Evolutionary conservation across 805 yeast genomes (phyloP), one percentile per base, ranked within the genome.

Genomic region (Isabelozyma rhagii): DNA sequence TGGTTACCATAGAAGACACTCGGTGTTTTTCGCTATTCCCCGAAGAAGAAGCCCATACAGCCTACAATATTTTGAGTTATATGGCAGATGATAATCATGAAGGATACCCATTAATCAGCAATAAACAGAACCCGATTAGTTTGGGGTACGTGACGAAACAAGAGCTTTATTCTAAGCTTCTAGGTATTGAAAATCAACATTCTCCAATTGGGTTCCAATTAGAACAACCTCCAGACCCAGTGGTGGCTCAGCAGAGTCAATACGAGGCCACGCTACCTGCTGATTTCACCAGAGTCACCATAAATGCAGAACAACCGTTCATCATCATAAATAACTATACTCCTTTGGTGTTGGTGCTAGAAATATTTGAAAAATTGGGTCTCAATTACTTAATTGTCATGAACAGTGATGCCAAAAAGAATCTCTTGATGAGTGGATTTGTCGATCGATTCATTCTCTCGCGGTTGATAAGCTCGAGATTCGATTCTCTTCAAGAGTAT

Each of bases 21-120:
- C 67, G 66, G 41, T 67, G 69, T 45, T 48, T 74, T 11, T 54
- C 54, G 44, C 52, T 72, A 18, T 47, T 57, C 28, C 66, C 61
- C 10, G 66, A 67, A 0, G 59, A 51, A 2, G 47, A 43, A 8
- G 67, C 68, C 1, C 64, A 71, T 41, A 62, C 68, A 3, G 41
- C 49, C 1, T 50, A 55, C 4, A 41, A 50, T 2, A 48, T 74
- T 25, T 46, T 53, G 39, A 50, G 45, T 1, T 66, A 63, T 45
- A 41, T 63, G 13, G 52, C 60, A 14, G 69, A 67, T 29, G 76
- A 72, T 46, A 53, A 52, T 40, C 77, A 74, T 50, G 78, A 74
- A 48, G 78, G 78, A 1, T 74, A 72, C 49, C 79, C 79, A 0
- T 41, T 74, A 11, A 52, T 73, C 2, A 49, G 62, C 4, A 64